Percentiles rank a stretch among this genome's conserved stretches.
Evolutionary conservation across 2,329 filamentous ascomycete genomes (phyloP).

Genomic region (Periglandula ipomoeae): DNA sequence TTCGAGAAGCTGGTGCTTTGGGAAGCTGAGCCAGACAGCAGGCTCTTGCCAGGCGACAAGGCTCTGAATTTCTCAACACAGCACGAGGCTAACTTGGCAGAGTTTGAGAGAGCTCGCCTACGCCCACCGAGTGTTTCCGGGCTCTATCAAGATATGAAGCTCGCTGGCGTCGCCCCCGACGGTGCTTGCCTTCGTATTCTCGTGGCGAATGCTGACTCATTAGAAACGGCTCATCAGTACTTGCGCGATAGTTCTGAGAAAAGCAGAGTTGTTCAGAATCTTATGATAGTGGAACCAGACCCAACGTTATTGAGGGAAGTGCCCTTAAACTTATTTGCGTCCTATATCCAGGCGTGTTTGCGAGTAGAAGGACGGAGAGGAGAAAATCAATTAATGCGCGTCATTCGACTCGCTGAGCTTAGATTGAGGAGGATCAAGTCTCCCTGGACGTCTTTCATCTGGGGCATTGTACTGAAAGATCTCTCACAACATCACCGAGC

Average conservation of each 20-base stretch:
- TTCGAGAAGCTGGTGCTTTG: slow-evolving; percentile 43
- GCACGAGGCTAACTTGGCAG: slow-evolving; percentile 42
- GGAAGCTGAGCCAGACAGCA: slow-evolving; percentile 17
- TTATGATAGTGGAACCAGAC: slow-evolving; percentile 17
- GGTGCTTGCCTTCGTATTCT: slow-evolving; percentile 46
- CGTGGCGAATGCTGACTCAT: slow-evolving; percentile 39
- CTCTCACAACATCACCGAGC: slow-evolving; percentile 20
- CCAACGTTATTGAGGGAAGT: slow-evolving; percentile 15
- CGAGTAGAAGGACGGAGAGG: slow-evolving; percentile 13
- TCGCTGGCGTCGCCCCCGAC: slow-evolving; percentile 36
- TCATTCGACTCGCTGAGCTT: slow-evolving; percentile 19
- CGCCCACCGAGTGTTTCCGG: slow-evolving; percentile 48
- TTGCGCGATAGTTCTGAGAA: slow-evolving; percentile 32
- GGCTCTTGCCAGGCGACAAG: slow-evolving; percentile 48
- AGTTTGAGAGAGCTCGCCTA: slow-evolving; percentile 56
- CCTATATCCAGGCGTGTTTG: slow-evolving; percentile 34
- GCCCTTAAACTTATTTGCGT: slow-evolving; percentile 31
- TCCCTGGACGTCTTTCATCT: slow-evolving; percentile 21
- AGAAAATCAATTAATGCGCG: slow-evolving; percentile 20
- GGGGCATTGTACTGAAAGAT: slow-evolving; percentile 25
- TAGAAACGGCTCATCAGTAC: slow-evolving; percentile 39
- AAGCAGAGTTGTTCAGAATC: slow-evolving; percentile 5
- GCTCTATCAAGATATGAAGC: slow-evolving; percentile 51
- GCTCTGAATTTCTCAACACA: slow-evolving; percentile 35
- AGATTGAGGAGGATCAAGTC: slow-evolving; percentile 16